Evolutionary conservation across 352 stramenopile genomes (phyloP), one percentile per base, ranked within the genome.

Genomic region (Pythium insidiosum): DNA sequence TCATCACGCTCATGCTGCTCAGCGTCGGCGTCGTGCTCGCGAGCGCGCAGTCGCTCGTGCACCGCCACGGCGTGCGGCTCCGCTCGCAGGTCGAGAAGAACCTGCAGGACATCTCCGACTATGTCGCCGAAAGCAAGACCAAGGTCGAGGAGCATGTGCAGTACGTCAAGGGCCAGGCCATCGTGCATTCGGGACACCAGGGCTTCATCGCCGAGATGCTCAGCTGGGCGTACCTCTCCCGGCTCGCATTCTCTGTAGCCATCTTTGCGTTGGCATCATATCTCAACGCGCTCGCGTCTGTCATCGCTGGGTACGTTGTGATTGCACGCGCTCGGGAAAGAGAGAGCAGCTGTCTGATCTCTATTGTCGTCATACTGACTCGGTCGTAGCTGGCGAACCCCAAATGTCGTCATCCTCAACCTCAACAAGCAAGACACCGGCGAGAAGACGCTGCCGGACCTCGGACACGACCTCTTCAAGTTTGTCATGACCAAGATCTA

Each of bases 201-300:
- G 81, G 81, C 22, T 93, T 93, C 56, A 84, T 91, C 50, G 66
- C 69, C 36, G 78, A 93, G 63, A 93, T 93, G 81, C 66, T 91
- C 41, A 91, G 78, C 68, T 87, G 79, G 49, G 74, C 79, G 15
- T 93, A 93, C 53, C 64, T 93, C 18, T 91, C 78, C 25, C 66
- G 81, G 3, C 68, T 93, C 25, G 78, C 72, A 13, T 88, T 91
- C 46, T 86, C 81, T 33, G 61, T 89, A 49, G 70, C 53, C 4
- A 63, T 90, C 36, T 86, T 89, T 46, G 58, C 70, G 13, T 61
- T 90, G 22, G 75, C 81, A 13, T 88, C 77, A 38, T 93, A 93
- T 26, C 54, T 93, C 21, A 93, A 93, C 43, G 83, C 78, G 20
- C 52, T 93, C 18, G 81, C 81, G 4, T 75, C 81, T 4, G 76